These are phyloP conservation scores for Parmelia sp. DNA, from an alignment of 495 filamentous ascomycete species.

Conservation along the genomic window DNA sequence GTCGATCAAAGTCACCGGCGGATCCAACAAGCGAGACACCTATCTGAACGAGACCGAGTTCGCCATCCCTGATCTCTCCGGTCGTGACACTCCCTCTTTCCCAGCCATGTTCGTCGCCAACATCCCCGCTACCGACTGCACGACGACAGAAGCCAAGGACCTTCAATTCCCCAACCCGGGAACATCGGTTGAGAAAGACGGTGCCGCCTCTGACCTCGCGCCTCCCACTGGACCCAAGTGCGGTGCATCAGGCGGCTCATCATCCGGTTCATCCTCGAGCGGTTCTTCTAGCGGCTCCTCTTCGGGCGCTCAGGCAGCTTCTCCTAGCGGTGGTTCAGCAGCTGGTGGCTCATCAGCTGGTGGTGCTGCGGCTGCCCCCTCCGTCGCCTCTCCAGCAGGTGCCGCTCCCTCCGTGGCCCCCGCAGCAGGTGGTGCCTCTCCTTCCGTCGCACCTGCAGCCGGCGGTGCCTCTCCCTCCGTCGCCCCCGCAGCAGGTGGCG, in stretches of 20 bases:
- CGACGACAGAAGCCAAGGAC: slow-evolving; percentile 30
- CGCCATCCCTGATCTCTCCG: slow-evolving; percentile 11
- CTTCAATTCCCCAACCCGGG: slow-evolving; percentile 24
- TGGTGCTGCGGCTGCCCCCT: background rate
- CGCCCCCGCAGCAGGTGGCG: background rate
- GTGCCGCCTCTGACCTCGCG: background rate
- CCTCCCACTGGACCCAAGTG: background rate
- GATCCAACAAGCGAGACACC: slow-evolving; percentile 34
- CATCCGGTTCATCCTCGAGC: no score
- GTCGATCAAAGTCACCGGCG: slow-evolving; percentile 42
- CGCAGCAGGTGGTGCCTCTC: background rate
- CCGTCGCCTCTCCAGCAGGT: background rate
- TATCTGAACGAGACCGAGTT: slow-evolving; percentile 7
- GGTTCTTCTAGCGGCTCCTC: background rate
- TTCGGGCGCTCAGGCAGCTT: background rate
- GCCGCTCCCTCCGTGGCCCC: background rate
- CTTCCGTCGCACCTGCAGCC: background rate
- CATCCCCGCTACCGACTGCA: slow-evolving; percentile 34
- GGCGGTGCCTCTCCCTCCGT: background rate
- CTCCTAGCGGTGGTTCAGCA: background rate
- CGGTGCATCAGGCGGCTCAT: background rate
- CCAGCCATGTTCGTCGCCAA: slow-evolving; percentile 58
- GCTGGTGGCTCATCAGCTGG: background rate
- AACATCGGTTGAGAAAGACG: slow-evolving; percentile 13
- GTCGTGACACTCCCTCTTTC: slow-evolving; percentile 20